These are phyloP conservation scores for Picea abies DNA, from an alignment of 83 land plant genomes.

Conservation along the genomic window DNA sequence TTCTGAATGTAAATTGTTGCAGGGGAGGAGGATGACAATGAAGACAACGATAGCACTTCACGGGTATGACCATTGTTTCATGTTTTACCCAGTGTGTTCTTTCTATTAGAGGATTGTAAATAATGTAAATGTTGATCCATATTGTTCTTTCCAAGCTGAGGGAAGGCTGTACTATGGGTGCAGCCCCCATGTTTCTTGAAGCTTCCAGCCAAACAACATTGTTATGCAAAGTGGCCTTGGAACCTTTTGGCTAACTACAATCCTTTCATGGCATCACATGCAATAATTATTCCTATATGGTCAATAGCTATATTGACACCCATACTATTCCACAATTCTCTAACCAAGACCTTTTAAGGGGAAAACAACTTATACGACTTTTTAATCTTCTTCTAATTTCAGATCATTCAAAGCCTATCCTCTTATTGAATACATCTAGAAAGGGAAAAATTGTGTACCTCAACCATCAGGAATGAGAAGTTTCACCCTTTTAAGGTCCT, in stretches of 20 bases:
- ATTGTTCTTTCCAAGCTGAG: conserved; percentile 11
- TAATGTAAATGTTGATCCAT: neutral
- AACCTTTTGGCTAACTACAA: neutral
- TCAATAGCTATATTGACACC: neutral
- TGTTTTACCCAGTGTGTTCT: neutral
- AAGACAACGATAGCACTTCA: conserved; percentile 41
- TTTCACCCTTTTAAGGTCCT: too few species aligned
- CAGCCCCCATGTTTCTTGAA: too few species aligned
- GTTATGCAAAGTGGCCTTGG: neutral
- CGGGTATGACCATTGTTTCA: conserved; percentile 28
- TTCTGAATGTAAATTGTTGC: conserved; percentile 11
- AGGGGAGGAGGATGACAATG: conserved; percentile 37
- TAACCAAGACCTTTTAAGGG: neutral
- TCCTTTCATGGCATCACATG: neutral
- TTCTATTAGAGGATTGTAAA: neutral
- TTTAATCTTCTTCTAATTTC: neutral
- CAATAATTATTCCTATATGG: neutral
- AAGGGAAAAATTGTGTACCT: neutral
- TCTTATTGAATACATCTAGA: neutral
- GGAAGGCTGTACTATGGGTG: neutral
- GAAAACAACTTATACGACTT: neutral
- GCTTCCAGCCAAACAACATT: too few species aligned
- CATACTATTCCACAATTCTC: neutral
- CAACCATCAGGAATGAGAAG: too few species aligned
- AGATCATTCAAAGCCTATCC: neutral